Evolutionary conservation across 2,329 filamentous ascomycete genomes (phyloP), one percentile per base, ranked within the genome.

Genomic region (Aspergillus hiratsukae): DNA sequence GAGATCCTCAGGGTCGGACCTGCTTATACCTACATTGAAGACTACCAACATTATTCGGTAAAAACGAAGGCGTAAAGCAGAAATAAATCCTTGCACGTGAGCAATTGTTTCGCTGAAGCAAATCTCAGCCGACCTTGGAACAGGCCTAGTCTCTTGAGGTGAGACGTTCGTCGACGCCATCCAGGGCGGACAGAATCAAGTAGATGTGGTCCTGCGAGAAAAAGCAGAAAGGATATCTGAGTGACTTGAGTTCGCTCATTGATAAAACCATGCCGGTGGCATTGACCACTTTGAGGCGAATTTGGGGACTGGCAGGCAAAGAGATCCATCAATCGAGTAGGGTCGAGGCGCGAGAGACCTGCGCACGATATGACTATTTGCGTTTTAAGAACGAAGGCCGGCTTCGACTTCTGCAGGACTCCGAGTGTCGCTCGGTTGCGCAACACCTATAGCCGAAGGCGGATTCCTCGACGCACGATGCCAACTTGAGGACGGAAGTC

Each of bases 321-420:
- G 5, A 21, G 11, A 54, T 56, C 28, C 48, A 54, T 37, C 29
- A 7, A 51, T 21, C 19, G 9, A 23, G 35, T 23, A 52, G 41
- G 27, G 43, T 21, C 21, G 25, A 25, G 8, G 40, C 48, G 49
- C n/a, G 52, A 29, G 52, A 31, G 27, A 37, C 31, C 31, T 51
- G 35, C 37, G 40, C 31, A 35, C 19, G n/a, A 21, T 31, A 55
- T 40, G 29, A 37, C n/a, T 35, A 51, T 29, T 27, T 14, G 25
- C 14, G n/a, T 10, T 21, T 64, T 49, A 65, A 48, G 37, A 28
- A 48, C 46, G 14, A 29, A 58, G 51, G 10, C 64, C 64, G 28
- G 66, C 62, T 48, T 68, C 66, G 28, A 65, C 56, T 48, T 67
- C 62, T 19, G 57, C 53, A 43, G 58, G 62, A 8, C 64, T 64